These are phyloP conservation scores for Phylloporus sp. DNA, from an alignment of 768 basidiomycete genomes.

Conservation along the genomic window DNA sequence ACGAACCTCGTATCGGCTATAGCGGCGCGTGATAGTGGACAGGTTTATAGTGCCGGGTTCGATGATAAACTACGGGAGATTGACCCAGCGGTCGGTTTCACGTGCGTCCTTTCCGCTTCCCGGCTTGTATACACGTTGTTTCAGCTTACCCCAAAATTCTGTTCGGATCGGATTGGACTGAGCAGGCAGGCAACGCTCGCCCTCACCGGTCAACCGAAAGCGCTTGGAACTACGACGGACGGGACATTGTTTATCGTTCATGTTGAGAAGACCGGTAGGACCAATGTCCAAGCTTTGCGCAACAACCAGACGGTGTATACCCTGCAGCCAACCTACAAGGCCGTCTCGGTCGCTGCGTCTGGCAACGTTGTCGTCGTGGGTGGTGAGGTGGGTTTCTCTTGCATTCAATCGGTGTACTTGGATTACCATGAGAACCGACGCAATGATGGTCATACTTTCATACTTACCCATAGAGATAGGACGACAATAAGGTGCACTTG, in stretches of 20 bases:
- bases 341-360: constrained; percentile 54
- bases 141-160: neutral
- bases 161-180: neutral
- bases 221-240: constrained; percentile 55
- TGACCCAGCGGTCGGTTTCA: constrained; percentile 31
- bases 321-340: constrained; percentile 47
- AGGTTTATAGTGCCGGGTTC: constrained; percentile 69
- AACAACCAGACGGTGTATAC: constrained; percentile 66
- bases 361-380: constrained; percentile 64
- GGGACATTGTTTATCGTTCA: constrained; percentile 56
- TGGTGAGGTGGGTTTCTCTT: constrained; percentile 52
- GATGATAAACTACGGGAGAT: constrained; percentile 80
- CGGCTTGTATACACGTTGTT: neutral
- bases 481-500: constrained; percentile 76
- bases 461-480: constrained; percentile 1
- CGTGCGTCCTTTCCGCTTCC: constrained; percentile 22
- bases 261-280: constrained; percentile 43
- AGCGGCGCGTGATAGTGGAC: constrained; percentile 42
- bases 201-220: constrained; percentile 63
- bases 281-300: constrained; percentile 58
- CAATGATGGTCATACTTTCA: neutral
- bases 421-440: neutral
- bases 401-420: neutral
- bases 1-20: constrained; percentile 66
- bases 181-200: constrained; percentile 49